These are phyloP conservation scores for Clathrospora elynae DNA, from an alignment of 2,329 filamentous ascomycete species.

Conservation along the genomic window DNA sequence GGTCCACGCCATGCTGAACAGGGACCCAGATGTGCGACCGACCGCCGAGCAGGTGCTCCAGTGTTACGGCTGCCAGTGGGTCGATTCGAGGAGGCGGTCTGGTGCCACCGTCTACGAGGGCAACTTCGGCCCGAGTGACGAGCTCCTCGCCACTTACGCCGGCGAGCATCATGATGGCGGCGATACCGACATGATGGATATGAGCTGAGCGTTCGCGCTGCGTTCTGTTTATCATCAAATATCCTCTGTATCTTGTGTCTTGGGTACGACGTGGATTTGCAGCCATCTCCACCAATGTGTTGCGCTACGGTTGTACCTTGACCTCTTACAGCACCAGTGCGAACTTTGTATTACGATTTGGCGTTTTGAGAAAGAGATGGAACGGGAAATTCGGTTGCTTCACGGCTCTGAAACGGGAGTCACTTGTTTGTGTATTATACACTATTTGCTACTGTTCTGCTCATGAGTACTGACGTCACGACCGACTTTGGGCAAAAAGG, in stretches of 20 bases:
- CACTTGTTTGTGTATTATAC: conserved; percentile 15
- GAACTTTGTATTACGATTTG: conserved; percentile 17
- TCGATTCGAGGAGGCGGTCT: conserved; percentile 74
- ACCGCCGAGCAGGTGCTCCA: conserved; percentile 73
- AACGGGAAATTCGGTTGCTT: conserved; percentile 21
- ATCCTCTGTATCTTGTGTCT: background rate
- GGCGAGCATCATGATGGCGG: conserved; percentile 43
- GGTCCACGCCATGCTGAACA: conserved; percentile 85
- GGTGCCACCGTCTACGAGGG: conserved; percentile 96
- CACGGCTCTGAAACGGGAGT: conserved; percentile 9
- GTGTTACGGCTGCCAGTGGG: conserved; percentile 78
- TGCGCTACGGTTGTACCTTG: conserved; percentile 12
- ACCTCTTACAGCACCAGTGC: conserved; percentile 14
- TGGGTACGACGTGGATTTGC: conserved; percentile 18
- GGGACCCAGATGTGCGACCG: conserved; percentile 74
- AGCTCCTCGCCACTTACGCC: conserved; percentile 57
- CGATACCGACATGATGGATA: conserved; percentile 66
- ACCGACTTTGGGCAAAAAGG: conserved; percentile 16
- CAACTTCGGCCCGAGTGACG: conserved; percentile 83
- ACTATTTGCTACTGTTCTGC: conserved; percentile 13
- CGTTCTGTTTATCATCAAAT: background rate
- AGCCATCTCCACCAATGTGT: conserved; percentile 17
- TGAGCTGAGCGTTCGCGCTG: conserved; percentile 32
- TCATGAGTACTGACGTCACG: conserved; percentile 18
- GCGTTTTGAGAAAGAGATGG: conserved; percentile 23